Percentiles rank a stretch among this genome's conserved stretches.
Conservation (phyloP, 495 filamentous ascomycete genomes). For the Penicillium lividum region DNA sequence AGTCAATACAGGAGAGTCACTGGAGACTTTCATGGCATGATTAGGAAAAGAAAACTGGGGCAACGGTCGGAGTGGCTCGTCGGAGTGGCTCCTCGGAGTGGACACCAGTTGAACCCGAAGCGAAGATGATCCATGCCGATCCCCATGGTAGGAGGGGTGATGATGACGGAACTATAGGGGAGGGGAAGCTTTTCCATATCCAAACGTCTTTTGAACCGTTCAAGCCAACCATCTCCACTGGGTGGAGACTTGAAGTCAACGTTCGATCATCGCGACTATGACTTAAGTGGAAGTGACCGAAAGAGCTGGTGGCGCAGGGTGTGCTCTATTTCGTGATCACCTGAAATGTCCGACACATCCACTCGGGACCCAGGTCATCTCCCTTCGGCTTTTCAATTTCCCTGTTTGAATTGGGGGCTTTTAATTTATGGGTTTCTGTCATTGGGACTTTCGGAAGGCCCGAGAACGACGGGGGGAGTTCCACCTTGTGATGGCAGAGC, state of each 20-base stretch:
- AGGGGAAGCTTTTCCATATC: neutral
- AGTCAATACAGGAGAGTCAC: no score
- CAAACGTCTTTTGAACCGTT: no score
- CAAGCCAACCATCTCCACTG: neutral
- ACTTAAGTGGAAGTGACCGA: conserved; percentile 27
- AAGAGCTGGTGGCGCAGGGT: conserved; percentile 13
- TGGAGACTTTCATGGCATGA: neutral
- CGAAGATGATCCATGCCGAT: conserved; percentile 25
- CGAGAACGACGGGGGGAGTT: conserved; percentile 18
- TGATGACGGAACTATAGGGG: neutral
- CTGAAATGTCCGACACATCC: conserved; percentile 28
- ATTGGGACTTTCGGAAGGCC: conserved; percentile 16
- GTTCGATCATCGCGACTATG: conserved; percentile 31
- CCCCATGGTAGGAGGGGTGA: conserved; percentile 2
- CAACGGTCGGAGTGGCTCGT: conserved; percentile 8
- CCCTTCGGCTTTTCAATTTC: neutral
- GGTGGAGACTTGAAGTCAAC: conserved; percentile 4
- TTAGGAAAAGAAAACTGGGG: conserved; percentile 12
- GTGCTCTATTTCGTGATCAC: conserved; percentile 10
- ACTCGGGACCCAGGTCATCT: conserved; percentile 16
- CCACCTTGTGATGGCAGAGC: conserved; percentile 20
- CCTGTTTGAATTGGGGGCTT: neutral
- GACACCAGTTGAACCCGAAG: conserved; percentile 16
- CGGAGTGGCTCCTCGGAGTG: neutral
- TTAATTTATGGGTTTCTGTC: neutral